These are phyloP conservation scores for Scedosporium boydii DNA, from an alignment of 2,329 filamentous ascomycete species.

Conservation along the genomic window DNA sequence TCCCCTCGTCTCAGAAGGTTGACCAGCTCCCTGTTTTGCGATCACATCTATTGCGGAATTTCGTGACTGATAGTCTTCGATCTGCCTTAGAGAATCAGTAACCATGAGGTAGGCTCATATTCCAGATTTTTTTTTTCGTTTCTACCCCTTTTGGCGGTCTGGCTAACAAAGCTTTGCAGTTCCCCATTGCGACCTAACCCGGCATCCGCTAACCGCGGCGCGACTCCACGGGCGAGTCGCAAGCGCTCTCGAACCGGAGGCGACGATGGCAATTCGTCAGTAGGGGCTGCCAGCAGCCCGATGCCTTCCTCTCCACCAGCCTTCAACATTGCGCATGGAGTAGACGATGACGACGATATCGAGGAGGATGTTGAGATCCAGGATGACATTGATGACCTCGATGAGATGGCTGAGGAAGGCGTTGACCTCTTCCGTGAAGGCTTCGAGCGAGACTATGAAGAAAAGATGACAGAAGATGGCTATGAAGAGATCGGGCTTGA, in stretches of 20 bases:
- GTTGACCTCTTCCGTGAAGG: slow-evolving; percentile 69
- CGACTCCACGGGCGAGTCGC: slow-evolving; percentile 38
- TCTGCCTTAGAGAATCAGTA: not conserved
- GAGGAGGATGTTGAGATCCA: slow-evolving; percentile 64
- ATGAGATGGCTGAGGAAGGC: slow-evolving; percentile 73
- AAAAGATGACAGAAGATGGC: slow-evolving; percentile 47
- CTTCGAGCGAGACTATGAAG: slow-evolving; percentile 61
- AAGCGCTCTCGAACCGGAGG: slow-evolving; percentile 45
- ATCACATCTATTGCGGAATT: slow-evolving; percentile 8
- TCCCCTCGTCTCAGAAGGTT: not conserved
- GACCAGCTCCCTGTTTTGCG: not conserved
- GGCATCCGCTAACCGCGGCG: slow-evolving; percentile 73
- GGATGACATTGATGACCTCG: slow-evolving; percentile 66
- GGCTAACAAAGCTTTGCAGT: slow-evolving; percentile 31
- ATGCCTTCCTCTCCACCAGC: slow-evolving; percentile 59
- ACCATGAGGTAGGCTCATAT: slow-evolving; percentile 5
- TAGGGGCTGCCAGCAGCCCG: slow-evolving; percentile 46
- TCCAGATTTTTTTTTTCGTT: slow-evolving; percentile 2
- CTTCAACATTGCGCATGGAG: slow-evolving; percentile 56
- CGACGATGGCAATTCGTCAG: slow-evolving; percentile 42
- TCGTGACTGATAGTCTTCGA: slow-evolving; percentile 8
- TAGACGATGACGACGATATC: slow-evolving; percentile 62
- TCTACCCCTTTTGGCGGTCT: slow-evolving; percentile 4
- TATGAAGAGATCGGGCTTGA: slow-evolving; percentile 69
- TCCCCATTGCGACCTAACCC: slow-evolving; percentile 75